phyloP scores from a whole-genome alignment of 306 rosid genomes.

The Rosa multiflora region DNA sequence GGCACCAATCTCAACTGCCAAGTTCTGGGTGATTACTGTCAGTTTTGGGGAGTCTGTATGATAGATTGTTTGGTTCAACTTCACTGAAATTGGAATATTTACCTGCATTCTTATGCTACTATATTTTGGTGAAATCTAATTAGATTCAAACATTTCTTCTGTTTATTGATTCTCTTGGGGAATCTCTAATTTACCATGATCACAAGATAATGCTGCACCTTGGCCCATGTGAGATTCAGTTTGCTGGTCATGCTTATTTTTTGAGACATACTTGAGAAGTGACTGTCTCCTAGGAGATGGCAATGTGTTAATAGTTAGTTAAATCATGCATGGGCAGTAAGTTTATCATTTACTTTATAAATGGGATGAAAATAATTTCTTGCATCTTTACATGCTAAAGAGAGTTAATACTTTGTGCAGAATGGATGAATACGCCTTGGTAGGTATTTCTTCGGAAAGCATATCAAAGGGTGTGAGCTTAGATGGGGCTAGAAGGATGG shows the following conservation, averaged over 20 bases:
- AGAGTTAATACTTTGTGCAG: conserved; percentile 45
- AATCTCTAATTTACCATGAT: neutral
- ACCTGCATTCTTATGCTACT: neutral
- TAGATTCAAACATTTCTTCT: neutral
- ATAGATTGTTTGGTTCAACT: neutral
- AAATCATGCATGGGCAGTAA: neutral
- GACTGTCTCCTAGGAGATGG: neutral
- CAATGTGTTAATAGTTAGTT: neutral
- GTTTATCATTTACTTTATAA: neutral
- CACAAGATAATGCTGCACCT: neutral
- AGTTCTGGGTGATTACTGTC: neutral
- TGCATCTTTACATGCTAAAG: conserved; percentile 19
- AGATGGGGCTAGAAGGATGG: conserved; percentile 94
- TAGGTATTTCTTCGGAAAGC: conserved; percentile 74
- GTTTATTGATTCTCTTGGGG: neutral
- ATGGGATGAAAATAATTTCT: neutral
- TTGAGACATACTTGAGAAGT: neutral
- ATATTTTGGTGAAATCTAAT: neutral
- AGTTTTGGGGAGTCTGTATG: neutral
- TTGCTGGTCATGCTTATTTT: neutral
- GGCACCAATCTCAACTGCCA: neutral
- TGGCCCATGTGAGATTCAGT: neutral
- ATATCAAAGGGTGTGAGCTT: conserved; percentile 82
- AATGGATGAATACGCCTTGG: conserved; percentile 88
- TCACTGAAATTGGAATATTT: neutral